Conservation (phyloP, 306 rosid genomes). For the Pterocarpus macrocarpus region DNA sequence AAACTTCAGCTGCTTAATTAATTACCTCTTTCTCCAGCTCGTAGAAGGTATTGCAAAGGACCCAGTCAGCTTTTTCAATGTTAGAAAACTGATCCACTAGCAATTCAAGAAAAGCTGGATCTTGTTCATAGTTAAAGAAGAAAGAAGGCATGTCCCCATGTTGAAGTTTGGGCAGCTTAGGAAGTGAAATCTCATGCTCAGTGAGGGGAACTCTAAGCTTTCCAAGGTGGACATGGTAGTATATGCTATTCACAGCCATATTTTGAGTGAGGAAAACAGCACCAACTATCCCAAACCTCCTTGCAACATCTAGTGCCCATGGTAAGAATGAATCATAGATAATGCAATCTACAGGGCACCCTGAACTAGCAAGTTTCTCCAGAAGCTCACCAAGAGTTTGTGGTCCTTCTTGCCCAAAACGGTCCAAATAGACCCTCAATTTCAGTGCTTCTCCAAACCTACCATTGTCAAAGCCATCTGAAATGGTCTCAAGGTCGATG, state of each 20-base stretch:
- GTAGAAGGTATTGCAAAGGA: slow-evolving; percentile 39
- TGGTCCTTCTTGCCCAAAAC: slow-evolving; percentile 48
- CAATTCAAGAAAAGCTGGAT: slow-evolving; percentile 1
- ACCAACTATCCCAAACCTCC: slow-evolving; percentile 43
- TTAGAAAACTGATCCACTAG: slow-evolving; percentile 45
- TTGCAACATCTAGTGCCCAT: slow-evolving; percentile 61
- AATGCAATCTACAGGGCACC: slow-evolving; percentile 41
- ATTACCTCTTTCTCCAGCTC: slow-evolving; percentile 56
- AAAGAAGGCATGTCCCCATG: slow-evolving; percentile 49
- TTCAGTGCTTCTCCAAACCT: background rate
- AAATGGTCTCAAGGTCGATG: slow-evolving; percentile 51
- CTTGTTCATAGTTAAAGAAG: background rate
- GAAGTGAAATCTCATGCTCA: slow-evolving; percentile 38
- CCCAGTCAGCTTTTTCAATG: slow-evolving; percentile 40
- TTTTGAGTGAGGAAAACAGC: slow-evolving; percentile 47
- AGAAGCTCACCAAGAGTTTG: slow-evolving; percentile 41
- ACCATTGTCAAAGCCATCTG: slow-evolving; percentile 56
- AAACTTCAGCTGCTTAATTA: too few species aligned
- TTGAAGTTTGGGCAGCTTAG: slow-evolving; percentile 47
- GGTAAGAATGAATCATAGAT: slow-evolving; percentile 55
- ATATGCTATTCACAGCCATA: slow-evolving; percentile 38
- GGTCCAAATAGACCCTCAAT: background rate
- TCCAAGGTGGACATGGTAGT: slow-evolving; percentile 38
- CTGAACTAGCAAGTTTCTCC: slow-evolving; percentile 13
- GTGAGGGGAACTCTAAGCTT: slow-evolving; percentile 39